phyloP scores from a whole-genome alignment of 1,284 basidiomycete species.

The Ceratobasidium sp. region DNA sequence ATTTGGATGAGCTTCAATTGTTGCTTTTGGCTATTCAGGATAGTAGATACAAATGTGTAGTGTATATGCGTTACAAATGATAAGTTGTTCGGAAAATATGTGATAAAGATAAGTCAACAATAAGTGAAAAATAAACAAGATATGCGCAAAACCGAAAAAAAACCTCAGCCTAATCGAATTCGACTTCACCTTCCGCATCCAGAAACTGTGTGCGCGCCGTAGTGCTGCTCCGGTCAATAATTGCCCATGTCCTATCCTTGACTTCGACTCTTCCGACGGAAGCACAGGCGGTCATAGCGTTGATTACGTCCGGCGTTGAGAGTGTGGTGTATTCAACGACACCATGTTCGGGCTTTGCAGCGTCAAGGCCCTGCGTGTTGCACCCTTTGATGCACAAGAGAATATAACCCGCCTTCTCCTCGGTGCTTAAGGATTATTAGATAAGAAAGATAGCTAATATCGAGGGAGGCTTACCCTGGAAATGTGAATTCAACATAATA shows the following conservation, averaged over 20 bases:
- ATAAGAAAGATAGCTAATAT: neutral
- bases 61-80: too few species aligned
- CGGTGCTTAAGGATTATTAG: neutral
- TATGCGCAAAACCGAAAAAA: too few species aligned
- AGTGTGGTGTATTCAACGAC: conserved; percentile 20
- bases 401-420: neutral
- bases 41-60: too few species aligned
- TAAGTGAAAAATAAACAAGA: too few species aligned
- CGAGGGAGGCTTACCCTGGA: conserved; percentile 2
- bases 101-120: too few species aligned
- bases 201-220: conserved; percentile 17
- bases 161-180: too few species aligned
- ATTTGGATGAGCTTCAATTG: too few species aligned
- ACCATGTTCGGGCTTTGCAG: neutral
- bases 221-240: conserved; percentile 21
- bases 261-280: conserved; percentile 13
- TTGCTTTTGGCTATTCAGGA: too few species aligned
- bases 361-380: conserved; percentile 1
- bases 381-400: conserved; percentile 15
- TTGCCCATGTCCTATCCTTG: conserved; percentile 26
- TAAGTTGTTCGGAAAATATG: too few species aligned
- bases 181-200: neutral
- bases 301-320: conserved; percentile 3
- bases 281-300: neutral
- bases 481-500: conserved; percentile 28